Evolutionary conservation across 495 filamentous ascomycete species (phyloP), one percentile per base, ranked within the genome.

Genomic region (Cercophora sp.): DNA sequence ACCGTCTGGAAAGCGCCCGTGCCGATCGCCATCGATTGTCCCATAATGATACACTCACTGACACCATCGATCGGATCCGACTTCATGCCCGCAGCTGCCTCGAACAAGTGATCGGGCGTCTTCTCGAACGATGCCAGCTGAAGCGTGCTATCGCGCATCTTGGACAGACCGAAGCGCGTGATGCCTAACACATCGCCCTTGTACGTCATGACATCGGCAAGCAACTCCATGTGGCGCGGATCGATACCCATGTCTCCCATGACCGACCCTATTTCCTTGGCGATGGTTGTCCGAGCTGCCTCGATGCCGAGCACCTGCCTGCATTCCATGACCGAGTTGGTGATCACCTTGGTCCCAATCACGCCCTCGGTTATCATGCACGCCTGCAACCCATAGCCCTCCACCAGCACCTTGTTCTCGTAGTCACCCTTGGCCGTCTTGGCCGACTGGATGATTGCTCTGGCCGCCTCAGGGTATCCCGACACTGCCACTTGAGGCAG

Each of bases 181-280:
- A 98, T 98, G 29, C 93, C 93, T n/a, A 96, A 80, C 0, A 97
- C 87, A 56, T 97, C 92, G 41, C 93, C 93, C 71, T 95, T 96
- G 79, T 92, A 97, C 5, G 93, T 98, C 93, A 98, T 98, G 29
- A 96, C 90, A 53, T 98, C 94, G n/a, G 93, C 92, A 13, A 98
- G 80, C 6, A 98, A 81, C 66, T 96, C 88, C 91, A 98, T 96
- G 78, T 98, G 93, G 26, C 94, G 87, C 23, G 93, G 93, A 74
- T 98, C 93, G 58, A 98, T 96, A 71, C 84, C 83, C 93, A 98
- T 96, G 62, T 83, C 81, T 39, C 76, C 80, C 90, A 96, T 96
- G 63, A 96, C 91, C 18, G 67, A 67, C 43, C 74, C 70, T 62
- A 96, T 95, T 73, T 96, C 91, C 15, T 70, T 73, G 36, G 90